Conservation (phyloP, 1,284 basidiomycete species). For the Naganishia sp. region DNA sequence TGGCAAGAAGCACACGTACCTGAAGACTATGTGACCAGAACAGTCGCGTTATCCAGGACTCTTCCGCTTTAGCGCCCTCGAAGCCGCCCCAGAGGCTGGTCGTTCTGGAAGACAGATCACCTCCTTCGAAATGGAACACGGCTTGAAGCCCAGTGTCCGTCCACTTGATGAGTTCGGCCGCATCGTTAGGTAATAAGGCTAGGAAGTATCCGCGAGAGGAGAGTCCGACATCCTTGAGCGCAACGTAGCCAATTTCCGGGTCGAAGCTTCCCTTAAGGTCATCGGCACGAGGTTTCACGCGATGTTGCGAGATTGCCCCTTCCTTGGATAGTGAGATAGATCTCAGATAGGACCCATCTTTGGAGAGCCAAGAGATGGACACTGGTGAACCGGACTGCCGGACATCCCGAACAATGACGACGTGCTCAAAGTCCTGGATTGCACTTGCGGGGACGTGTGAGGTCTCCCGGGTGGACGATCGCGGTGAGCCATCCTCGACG, state of each 20-base stretch:
- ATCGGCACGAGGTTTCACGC: background rate
- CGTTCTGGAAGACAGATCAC: conserved; percentile 10
- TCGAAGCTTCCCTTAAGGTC: background rate
- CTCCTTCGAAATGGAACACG: conserved; percentile 21
- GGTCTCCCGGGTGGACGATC: conserved; percentile 54
- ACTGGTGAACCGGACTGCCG: background rate
- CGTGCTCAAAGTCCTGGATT: conserved; percentile 51
- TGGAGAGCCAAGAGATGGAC: conserved; percentile 20
- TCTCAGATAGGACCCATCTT: background rate
- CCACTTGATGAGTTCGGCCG: conserved; percentile 58
- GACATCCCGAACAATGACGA: conserved; percentile 38
- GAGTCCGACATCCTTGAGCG: conserved; percentile 43
- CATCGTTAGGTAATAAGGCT: conserved; percentile 59
- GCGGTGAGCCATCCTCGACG: conserved; percentile 58
- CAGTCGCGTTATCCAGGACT: conserved; percentile 67
- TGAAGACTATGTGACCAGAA: conserved; percentile 67
- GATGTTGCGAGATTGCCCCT: background rate
- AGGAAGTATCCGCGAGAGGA: conserved; percentile 49
- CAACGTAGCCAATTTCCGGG: conserved; percentile 25
- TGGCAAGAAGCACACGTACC: conserved; percentile 55
- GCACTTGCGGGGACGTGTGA: conserved; percentile 61
- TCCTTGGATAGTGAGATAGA: background rate
- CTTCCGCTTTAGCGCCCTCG: conserved; percentile 56
- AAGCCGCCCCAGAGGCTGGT: conserved; percentile 55
- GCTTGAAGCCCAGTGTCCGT: conserved; percentile 1